A percentile compares a stretch with the other conserved stretches of the same genome.
Conservation (phyloP, 225 moss, liverwort and hornwort species). For the Bryum argenteum region DNA sequence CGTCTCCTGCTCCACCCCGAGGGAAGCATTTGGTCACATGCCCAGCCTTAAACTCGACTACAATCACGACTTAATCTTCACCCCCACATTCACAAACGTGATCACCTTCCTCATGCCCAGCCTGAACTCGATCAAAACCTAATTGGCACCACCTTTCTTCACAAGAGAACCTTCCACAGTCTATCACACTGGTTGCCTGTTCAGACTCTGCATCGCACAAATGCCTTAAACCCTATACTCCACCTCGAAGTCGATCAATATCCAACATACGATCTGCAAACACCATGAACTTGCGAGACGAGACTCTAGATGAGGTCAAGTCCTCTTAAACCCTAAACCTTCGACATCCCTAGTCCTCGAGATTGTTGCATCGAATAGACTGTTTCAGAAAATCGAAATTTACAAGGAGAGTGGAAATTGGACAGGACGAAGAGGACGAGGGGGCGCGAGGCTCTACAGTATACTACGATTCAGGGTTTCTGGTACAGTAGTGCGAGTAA, state of each 20-base stretch:
- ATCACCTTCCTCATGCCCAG: no score
- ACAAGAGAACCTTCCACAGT: background rate
- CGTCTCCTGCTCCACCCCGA: constrained; percentile 39
- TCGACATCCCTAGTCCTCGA: background rate
- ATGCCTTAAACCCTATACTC: constrained; percentile 21
- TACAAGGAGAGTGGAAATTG: constrained; percentile 53
- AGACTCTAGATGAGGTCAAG: constrained; percentile 18
- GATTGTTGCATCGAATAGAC: constrained; percentile 24
- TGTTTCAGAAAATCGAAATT: constrained; percentile 25
- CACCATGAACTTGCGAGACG: rapidly evolving
- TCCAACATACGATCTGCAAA: background rate
- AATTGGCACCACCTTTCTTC: background rate
- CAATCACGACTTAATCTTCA: background rate
- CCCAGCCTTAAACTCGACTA: background rate
- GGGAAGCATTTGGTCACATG: constrained; percentile 33
- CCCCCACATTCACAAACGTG: no score
- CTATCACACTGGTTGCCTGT: background rate
- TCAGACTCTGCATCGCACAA: background rate
- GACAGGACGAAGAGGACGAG: constrained; percentile 53
- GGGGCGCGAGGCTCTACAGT: constrained; percentile 45
- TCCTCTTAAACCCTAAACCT: constrained; percentile 23
- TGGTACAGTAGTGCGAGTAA: no score
- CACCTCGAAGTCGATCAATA: background rate
- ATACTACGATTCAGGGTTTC: no score
- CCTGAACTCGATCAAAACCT: background rate